Evolutionary conservation across 169 alveolate species (phyloP).

Genomic region (Perkinsus marinus): DNA sequence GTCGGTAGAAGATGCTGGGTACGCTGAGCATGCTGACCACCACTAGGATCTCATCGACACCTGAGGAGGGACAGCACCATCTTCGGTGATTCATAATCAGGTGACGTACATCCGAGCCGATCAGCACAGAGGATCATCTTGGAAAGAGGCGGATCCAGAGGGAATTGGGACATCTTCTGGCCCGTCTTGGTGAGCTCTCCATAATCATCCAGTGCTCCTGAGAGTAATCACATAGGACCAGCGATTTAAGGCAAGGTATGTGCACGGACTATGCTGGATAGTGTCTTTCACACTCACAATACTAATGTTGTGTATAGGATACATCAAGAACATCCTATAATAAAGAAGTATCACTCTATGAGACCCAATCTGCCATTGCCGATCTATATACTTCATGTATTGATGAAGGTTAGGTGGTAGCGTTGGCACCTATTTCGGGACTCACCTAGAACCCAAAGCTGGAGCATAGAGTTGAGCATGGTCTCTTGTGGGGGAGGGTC

Average conservation of each 20-base stretch:
- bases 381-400: no score
- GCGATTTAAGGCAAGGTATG: background rate
- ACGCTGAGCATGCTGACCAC: constrained; percentile 94
- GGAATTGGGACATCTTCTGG: constrained; percentile 91
- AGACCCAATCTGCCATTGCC: no score
- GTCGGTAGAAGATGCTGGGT: constrained; percentile 91
- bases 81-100: no score
- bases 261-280: no score
- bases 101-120: constrained; percentile 1
- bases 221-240: background rate
- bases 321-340: no score
- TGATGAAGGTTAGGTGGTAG: no score
- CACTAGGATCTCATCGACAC: constrained; percentile 88
- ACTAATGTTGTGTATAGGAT: no score
- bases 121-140: constrained; percentile 82
- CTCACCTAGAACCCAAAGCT: constrained; percentile 88
- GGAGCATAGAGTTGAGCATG: constrained; percentile 89
- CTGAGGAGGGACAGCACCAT: constrained; percentile 53
- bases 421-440: constrained; percentile 44
- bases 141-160: constrained; percentile 96
- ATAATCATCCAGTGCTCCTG: constrained; percentile 4
- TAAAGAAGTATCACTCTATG: no score
- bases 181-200: constrained; percentile 69
- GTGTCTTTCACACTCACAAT: no score
- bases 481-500: constrained; percentile 98